Percentiles rank a stretch among this genome's conserved stretches.
These are phyloP conservation scores for Umbelopsis sp. DNA, from an alignment of 371 early-diverging fungal genomes.

Conservation along the genomic window DNA sequence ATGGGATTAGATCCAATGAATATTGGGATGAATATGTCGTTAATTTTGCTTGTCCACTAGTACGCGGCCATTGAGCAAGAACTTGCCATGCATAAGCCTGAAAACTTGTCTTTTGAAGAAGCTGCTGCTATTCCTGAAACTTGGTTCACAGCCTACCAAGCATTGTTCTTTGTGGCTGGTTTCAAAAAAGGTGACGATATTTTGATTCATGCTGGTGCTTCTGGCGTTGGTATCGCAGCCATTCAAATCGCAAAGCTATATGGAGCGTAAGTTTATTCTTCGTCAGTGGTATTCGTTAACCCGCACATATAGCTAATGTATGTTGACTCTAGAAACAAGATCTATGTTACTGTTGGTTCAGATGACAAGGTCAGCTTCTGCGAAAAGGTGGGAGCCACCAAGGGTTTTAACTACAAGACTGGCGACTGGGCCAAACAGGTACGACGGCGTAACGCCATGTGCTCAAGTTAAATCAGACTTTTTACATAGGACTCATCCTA, in stretches of 20 bases:
- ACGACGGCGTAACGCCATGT: conserved; percentile 18
- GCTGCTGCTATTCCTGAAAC: conserved; percentile 79
- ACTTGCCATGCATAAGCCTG: conserved; percentile 67
- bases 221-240: conserved; percentile 76
- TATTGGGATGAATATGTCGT: background rate
- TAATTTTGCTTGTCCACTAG: conserved; percentile 30
- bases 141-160: conserved; percentile 85
- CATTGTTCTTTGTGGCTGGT: conserved; percentile 63
- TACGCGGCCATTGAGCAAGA: conserved; percentile 65
- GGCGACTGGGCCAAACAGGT: conserved; percentile 63
- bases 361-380: conserved; percentile 71
- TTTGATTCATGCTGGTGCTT: conserved; percentile 82
- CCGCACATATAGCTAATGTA: background rate
- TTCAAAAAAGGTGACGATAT: conserved; percentile 65
- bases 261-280: conserved; percentile 58
- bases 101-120: conserved; percentile 56
- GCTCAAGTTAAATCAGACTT: background rate
- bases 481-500: background rate
- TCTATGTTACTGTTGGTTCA: conserved; percentile 73
- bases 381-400: conserved; percentile 71
- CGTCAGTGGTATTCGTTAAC: background rate
- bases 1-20: background rate
- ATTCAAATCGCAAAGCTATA: conserved; percentile 74
- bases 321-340: conserved; percentile 38
- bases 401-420: conserved; percentile 76